phyloP scores from a whole-genome alignment of 805 yeast genomes.

The Monosporozyma servazzii region DNA sequence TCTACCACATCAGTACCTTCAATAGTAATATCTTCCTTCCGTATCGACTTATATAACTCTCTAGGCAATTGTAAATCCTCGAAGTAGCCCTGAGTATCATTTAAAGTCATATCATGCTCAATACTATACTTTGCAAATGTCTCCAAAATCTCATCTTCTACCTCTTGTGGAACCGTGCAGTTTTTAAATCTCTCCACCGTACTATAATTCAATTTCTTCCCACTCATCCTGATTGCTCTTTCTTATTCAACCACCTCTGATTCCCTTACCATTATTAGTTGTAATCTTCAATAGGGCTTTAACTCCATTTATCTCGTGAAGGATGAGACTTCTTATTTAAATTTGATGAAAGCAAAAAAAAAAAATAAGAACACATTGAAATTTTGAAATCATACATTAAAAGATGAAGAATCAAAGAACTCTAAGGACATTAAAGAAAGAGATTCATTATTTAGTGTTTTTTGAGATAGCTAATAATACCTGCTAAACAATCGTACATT shows the following conservation, averaged over 20 bases:
- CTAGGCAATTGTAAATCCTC: conserved; percentile 27
- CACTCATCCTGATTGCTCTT: background rate
- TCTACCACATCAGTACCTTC: conserved; percentile 39
- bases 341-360: background rate
- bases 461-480: background rate
- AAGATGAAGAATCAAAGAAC: background rate
- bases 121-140: conserved; percentile 35
- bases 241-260: background rate
- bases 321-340: background rate
- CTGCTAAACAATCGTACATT: background rate
- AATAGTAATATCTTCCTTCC: conserved; percentile 25
- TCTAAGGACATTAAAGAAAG: background rate
- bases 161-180: conserved; percentile 32
- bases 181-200: conserved; percentile 25
- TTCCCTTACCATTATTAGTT: background rate
- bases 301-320: background rate
- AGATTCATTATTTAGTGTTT: background rate
- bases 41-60: conserved; percentile 24
- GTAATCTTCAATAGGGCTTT: background rate
- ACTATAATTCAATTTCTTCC: background rate
- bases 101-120: conserved; percentile 33
- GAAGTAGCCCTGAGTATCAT: conserved; percentile 26
- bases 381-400: background rate
- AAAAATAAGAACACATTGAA: background rate
- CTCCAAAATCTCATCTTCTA: conserved; percentile 39